Evolutionary conservation across 2,329 filamentous ascomycete species (phyloP), one percentile per base, ranked within the genome.

Genomic region (Endothia cerciana): DNA sequence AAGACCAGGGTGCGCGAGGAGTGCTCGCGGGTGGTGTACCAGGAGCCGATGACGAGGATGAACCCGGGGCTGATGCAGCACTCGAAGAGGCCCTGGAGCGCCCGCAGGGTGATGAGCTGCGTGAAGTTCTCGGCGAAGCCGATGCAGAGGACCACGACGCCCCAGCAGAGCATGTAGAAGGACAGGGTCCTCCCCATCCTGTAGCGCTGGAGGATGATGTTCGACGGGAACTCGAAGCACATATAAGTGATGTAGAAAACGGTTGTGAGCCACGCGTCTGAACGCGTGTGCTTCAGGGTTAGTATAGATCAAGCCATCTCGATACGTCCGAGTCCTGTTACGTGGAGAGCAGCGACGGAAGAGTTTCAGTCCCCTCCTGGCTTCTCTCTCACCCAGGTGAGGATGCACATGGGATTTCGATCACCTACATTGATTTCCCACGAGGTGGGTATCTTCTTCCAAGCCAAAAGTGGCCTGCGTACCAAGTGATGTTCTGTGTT

Each of bases 401-500:
- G n/a, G 6, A 19, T 8, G 6, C 36, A 33, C 2, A 4, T 33
- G 2, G 13, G 1, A 17, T 6, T 36, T 55, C 15, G 15, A 33
- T 36, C 1, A 40, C 55, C n/a, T 40, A 58, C 55, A 73, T 59
- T 76, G 66, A 30, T 73, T 70, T 1, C 74, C 74, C 1, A 69
- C 64, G 4, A 76, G 68, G 4, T 65, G 49, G 2, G 72, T 71
- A 38, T 71, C 77, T 41, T 74, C 70, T 45, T 73, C 66, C 4
- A 80, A 71, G 6, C 78, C 78, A 57, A 79, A 79, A 0, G 73
- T 78, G 19, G 78, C 78, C 60, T 80, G 78, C 0, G 73, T 76
- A 25, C 77, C 73, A 19, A 79, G 72, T 0, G 78, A 77, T 1
- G 79, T 82, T 30, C 59, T 60, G 28, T 11, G 15, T 28, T 38